Percentiles rank a stretch among this genome's conserved stretches.
Evolutionary conservation across 2,329 filamentous ascomycete species (phyloP).

Genomic region (Xylariaceae sp.): DNA sequence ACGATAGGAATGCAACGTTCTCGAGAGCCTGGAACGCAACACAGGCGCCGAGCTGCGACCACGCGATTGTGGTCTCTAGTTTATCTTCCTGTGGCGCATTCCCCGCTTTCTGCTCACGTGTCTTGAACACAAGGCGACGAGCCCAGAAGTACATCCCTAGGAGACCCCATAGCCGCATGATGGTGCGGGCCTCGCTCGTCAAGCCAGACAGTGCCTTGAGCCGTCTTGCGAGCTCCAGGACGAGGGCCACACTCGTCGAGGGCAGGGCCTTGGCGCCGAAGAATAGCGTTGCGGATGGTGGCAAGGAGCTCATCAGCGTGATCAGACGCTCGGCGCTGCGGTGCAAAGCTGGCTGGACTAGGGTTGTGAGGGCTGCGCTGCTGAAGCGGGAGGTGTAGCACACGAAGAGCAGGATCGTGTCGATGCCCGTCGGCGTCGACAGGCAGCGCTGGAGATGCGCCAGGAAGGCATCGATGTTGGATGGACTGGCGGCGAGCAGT

Average conservation of each 20-base stretch:
- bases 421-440: conserved; percentile 66
- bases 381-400: conserved; percentile 64
- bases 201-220: conserved; percentile 63
- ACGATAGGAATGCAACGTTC: conserved; percentile 75
- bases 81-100: conserved; percentile 23
- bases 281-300: conserved; percentile 47
- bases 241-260: conserved; percentile 39
- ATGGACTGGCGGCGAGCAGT: conserved; percentile 36
- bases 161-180: conserved; percentile 73
- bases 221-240: conserved; percentile 49
- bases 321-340: conserved; percentile 51
- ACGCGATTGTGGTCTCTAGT: conserved; percentile 53
- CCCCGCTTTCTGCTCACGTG: conserved; percentile 32
- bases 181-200: conserved; percentile 69
- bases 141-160: conserved; percentile 71
- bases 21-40: conserved; percentile 75
- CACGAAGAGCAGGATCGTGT: conserved; percentile 65
- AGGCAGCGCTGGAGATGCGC: conserved; percentile 60
- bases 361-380: conserved; percentile 48
- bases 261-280: conserved; percentile 37
- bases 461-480: conserved; percentile 52
- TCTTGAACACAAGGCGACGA: conserved; percentile 44
- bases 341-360: conserved; percentile 58
- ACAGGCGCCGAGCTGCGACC: conserved; percentile 66
- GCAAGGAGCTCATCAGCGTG: conserved; percentile 51